Evolutionary conservation across 1,284 basidiomycete genomes (phyloP).

Genomic region (Abortiporus biennis): DNA sequence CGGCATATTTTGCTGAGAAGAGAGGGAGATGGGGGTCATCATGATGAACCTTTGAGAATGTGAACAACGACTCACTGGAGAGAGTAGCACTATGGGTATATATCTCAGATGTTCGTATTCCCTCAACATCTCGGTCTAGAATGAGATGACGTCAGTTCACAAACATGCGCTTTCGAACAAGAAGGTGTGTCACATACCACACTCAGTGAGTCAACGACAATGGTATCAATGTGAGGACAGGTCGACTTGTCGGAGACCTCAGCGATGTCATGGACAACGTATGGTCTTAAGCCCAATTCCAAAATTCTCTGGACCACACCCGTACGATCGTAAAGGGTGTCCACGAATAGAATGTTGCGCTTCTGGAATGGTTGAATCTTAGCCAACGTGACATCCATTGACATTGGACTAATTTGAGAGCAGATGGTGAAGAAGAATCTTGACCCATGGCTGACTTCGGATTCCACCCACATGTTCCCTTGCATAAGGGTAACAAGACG

Average conservation of each 20-base stretch:
- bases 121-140: slow-evolving; percentile 80
- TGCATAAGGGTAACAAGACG: slow-evolving; percentile 96
- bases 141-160: neutral
- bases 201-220: slow-evolving; percentile 85
- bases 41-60: no score
- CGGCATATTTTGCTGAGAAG: slow-evolving; percentile 42
- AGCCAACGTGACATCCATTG: slow-evolving; percentile 64
- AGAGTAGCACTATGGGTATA: slow-evolving; percentile 94
- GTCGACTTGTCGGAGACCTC: slow-evolving; percentile 79
- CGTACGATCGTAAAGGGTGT: slow-evolving; percentile 76
- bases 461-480: slow-evolving; percentile 98
- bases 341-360: slow-evolving; percentile 83
- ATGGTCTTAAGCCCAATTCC: slow-evolving; percentile 80
- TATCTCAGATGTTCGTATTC: slow-evolving; percentile 95
- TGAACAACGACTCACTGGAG: slow-evolving; percentile 42
- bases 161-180: neutral
- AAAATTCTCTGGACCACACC: slow-evolving; percentile 76
- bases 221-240: slow-evolving; percentile 91
- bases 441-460: slow-evolving; percentile 86
- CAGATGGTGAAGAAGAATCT: slow-evolving; percentile 97
- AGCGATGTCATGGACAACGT: slow-evolving; percentile 71
- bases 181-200: slow-evolving; percentile 53
- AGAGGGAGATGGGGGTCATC: neutral
- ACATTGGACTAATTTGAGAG: slow-evolving; percentile 73
- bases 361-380: slow-evolving; percentile 79